These are phyloP conservation scores for Solanum hybrid DNA, from an alignment of 305 asterid species.

Conservation along the genomic window DNA sequence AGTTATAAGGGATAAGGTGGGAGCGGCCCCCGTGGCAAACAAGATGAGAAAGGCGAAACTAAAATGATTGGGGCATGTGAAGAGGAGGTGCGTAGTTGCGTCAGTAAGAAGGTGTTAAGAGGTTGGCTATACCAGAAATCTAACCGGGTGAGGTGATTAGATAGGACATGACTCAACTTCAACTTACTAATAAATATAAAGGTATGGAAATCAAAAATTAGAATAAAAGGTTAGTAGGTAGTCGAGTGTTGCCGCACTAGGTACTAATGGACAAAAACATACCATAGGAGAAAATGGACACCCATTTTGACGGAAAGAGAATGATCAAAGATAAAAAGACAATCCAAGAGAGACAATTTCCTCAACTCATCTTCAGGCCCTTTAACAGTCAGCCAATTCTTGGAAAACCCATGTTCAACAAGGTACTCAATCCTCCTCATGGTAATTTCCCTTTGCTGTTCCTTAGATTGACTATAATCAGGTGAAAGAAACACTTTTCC, in stretches of 20 bases:
- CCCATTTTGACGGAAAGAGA: conserved; percentile 73
- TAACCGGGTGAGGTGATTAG: not conserved
- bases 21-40: not conserved
- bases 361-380: conserved; percentile 73
- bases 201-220: not conserved
- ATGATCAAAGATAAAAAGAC: conserved; percentile 63
- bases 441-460: conserved; percentile 91
- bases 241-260: not conserved
- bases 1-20: not conserved
- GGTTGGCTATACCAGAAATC: not conserved
- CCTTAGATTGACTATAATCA: conserved; percentile 87
- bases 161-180: not conserved
- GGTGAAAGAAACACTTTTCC: conserved; percentile 72
- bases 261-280: not conserved
- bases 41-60: not conserved
- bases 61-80: not conserved
- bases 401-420: conserved; percentile 56
- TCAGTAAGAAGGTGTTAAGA: not conserved
- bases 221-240: not conserved
- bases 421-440: conserved; percentile 75
- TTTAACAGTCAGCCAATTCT: conserved; percentile 63
- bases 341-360: conserved; percentile 70
- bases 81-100: not conserved
- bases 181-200: not conserved
- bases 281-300: conserved; percentile 87